These are phyloP conservation scores for Boletus vermiculosoides DNA, from an alignment of 768 basidiomycete species.

Conservation along the genomic window DNA sequence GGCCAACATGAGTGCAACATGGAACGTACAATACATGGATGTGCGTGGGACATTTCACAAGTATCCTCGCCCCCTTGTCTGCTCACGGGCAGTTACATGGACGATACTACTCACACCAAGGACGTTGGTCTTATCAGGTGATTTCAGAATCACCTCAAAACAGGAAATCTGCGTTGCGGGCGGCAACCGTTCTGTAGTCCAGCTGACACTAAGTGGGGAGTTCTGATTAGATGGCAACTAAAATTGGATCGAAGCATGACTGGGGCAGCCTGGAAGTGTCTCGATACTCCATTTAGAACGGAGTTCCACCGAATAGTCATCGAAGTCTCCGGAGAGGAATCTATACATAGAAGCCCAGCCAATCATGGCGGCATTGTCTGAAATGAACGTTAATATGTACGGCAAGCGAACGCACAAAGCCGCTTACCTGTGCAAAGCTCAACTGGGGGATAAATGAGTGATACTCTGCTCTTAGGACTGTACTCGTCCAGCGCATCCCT, in stretches of 20 bases:
- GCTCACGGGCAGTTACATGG: too few species aligned
- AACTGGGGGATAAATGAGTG: conserved; percentile 71
- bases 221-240: background rate
- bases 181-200: background rate
- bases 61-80: too few species aligned
- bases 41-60: background rate
- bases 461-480: conserved; percentile 35
- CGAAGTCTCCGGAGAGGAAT: conserved; percentile 60
- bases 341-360: conserved; percentile 88
- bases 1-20: background rate
- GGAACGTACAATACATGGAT: background rate
- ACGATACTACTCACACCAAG: background rate
- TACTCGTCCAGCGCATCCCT: conserved; percentile 27
- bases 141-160: background rate
- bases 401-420: background rate
- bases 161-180: background rate
- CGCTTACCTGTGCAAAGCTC: conserved; percentile 75
- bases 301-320: conserved; percentile 59
- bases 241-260: background rate
- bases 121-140: background rate
- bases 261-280: conserved; percentile 4
- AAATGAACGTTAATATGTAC: background rate
- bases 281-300: conserved; percentile 81
- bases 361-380: conserved; percentile 98
- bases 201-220: background rate